Evolutionary conservation across 257 asterid species (phyloP).

Genomic region (Agastache rugosa): DNA sequence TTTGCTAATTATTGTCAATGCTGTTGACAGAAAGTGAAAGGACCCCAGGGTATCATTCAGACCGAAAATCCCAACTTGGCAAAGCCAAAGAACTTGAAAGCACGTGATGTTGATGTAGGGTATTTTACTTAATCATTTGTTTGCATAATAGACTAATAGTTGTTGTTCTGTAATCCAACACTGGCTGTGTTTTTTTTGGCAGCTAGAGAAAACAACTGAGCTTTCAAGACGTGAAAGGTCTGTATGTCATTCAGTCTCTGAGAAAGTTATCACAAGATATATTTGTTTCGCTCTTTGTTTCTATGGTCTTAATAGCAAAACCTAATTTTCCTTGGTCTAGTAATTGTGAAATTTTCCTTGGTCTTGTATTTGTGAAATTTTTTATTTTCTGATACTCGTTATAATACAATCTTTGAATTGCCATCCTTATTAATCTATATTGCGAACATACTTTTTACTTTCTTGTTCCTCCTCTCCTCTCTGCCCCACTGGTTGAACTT

Average conservation of each 20-base stretch:
- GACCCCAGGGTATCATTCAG: constrained; percentile 71
- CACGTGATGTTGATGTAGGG: constrained; percentile 73
- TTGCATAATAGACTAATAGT: constrained; percentile 1
- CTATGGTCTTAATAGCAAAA: background rate
- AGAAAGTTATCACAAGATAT: constrained; percentile 2
- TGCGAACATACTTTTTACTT: background rate
- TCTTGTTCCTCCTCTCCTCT: no score
- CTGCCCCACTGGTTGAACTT: background rate
- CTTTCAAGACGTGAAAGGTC: constrained; percentile 89
- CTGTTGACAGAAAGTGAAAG: constrained; percentile 63
- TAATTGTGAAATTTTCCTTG: background rate
- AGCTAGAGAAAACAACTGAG: constrained; percentile 82
- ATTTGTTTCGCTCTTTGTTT: background rate
- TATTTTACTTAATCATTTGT: background rate
- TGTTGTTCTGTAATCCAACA: background rate
- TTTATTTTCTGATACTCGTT: background rate
- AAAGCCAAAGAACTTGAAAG: constrained; percentile 79
- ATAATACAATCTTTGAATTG: no score
- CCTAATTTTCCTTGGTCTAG: background rate
- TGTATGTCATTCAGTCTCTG: constrained; percentile 28
- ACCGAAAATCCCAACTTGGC: constrained; percentile 79
- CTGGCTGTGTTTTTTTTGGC: constrained; percentile 27
- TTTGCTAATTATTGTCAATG: constrained; percentile 14
- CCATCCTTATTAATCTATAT: background rate
- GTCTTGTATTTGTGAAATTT: no score